These are phyloP conservation scores for Penicillium argentinense DNA, from an alignment of 495 filamentous ascomycete genomes.

Conservation along the genomic window DNA sequence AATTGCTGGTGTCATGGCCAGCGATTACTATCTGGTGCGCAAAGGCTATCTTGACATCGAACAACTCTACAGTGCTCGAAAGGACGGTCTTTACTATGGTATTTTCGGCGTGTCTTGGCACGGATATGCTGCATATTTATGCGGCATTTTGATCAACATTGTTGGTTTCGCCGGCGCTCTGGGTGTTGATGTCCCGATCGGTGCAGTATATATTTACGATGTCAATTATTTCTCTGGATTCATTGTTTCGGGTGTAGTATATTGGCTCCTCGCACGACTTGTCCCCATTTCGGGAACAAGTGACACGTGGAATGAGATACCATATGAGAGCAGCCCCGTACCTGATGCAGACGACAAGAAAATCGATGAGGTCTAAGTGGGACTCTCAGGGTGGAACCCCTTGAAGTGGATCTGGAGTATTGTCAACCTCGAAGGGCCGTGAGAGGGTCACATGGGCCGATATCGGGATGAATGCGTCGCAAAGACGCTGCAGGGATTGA, in stretches of 20 bases:
- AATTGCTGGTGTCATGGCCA: constrained; percentile 85
- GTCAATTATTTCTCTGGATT: constrained; percentile 87
- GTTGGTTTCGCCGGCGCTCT: constrained; percentile 85
- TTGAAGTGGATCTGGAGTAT: constrained; percentile 4
- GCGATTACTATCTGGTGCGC: constrained; percentile 85
- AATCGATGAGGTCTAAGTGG: constrained; percentile 8
- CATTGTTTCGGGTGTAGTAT: constrained; percentile 61
- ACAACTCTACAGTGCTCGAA: constrained; percentile 70
- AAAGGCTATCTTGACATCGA: constrained; percentile 74
- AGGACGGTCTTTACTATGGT: constrained; percentile 66
- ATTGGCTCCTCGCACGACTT: constrained; percentile 64
- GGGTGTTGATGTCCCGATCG: constrained; percentile 65
- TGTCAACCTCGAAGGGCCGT: too few relatives aligned
- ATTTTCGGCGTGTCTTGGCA: constrained; percentile 73
- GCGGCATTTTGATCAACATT: constrained; percentile 85
- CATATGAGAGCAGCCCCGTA: constrained; percentile 46
- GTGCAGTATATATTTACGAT: constrained; percentile 80
- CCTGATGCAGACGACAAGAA: constrained; percentile 36
- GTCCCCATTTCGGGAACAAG: constrained; percentile 71
- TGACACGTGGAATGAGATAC: constrained; percentile 76
- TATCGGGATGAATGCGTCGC: too few relatives aligned
- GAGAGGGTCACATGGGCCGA: too few relatives aligned
- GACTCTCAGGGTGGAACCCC: background rate
- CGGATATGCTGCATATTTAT: constrained; percentile 76
- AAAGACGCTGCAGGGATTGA: too few relatives aligned